phyloP scores from a whole-genome alignment of 306 rosid genomes.

The Betula pendula region DNA sequence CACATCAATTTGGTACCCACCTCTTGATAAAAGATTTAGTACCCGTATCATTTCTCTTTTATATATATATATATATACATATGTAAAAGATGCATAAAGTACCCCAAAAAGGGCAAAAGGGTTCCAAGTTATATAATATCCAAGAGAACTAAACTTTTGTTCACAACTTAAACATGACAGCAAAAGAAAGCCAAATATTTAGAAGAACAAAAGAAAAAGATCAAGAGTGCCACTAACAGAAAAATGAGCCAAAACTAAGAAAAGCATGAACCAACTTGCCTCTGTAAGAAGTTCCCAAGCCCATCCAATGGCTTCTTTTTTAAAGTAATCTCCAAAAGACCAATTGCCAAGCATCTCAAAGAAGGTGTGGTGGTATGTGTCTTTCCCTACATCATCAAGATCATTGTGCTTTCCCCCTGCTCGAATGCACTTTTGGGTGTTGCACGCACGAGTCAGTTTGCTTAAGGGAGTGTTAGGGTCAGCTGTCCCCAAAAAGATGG shows the following conservation, averaged over 20 bases:
- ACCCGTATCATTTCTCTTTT: no score
- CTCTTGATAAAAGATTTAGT: no score
- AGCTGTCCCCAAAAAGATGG: conserved; percentile 84
- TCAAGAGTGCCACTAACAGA: background rate
- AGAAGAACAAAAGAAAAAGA: no score
- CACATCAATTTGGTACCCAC: no score
- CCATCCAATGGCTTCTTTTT: conserved; percentile 83
- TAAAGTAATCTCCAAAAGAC: conserved; percentile 97
- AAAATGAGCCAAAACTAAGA: no score
- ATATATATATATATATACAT: no score
- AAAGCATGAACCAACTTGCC: conserved; percentile 26
- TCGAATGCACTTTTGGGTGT: conserved; percentile 92
- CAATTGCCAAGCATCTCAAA: conserved; percentile 98
- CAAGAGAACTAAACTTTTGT: no score
- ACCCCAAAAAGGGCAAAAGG: no score
- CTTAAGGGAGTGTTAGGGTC: conserved; percentile 82
- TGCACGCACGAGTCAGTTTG: conserved; percentile 86
- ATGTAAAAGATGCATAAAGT: no score
- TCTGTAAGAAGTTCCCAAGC: conserved; percentile 91
- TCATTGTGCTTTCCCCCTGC: conserved; percentile 99
- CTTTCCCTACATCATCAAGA: conserved; percentile 96
- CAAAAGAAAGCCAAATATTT: background rate
- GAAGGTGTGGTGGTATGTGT: conserved; percentile 97
- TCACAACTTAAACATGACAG: no score
- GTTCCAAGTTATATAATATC: no score